phyloP scores from a whole-genome alignment of 768 basidiomycete species.

The Russula emetica region DNA sequence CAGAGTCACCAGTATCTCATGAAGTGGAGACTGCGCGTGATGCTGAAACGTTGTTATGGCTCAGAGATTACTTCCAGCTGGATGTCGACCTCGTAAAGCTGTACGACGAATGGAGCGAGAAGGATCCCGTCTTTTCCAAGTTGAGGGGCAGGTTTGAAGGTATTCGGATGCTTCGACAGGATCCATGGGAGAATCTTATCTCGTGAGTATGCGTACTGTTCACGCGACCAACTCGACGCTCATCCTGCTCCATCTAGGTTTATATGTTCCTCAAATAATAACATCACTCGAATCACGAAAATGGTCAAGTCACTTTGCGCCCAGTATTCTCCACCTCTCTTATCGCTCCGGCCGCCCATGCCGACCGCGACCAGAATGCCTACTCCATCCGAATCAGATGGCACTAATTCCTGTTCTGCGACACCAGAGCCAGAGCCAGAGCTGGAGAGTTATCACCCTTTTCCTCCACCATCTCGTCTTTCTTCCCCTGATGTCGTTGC shows the following conservation, averaged over 20 bases:
- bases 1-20: constrained; percentile 38
- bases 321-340: constrained; percentile 66
- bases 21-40: constrained; percentile 41
- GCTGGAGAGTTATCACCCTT: constrained; percentile 61
- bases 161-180: constrained; percentile 83
- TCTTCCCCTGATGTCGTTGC: constrained; percentile 52
- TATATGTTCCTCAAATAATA: constrained; percentile 97
- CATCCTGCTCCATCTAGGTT: constrained; percentile 50
- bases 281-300: constrained; percentile 88
- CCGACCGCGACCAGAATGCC: constrained; percentile 34
- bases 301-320: constrained; percentile 84
- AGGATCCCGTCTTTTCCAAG: constrained; percentile 71
- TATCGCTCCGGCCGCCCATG: constrained; percentile 43
- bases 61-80: constrained; percentile 88
- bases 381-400: constrained; percentile 23
- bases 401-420: constrained; percentile 17
- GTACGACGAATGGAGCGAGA: constrained; percentile 69
- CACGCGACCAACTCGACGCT: neutral
- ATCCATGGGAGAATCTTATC: constrained; percentile 93
- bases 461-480: constrained; percentile 74
- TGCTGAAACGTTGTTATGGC: constrained; percentile 66
- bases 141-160: constrained; percentile 67
- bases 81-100: constrained; percentile 64
- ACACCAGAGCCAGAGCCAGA: constrained; percentile 26
- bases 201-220: constrained; percentile 55